Evolutionary conservation across 2,329 filamentous ascomycete genomes (phyloP).

Genomic region (Fusarium virguliforme): DNA sequence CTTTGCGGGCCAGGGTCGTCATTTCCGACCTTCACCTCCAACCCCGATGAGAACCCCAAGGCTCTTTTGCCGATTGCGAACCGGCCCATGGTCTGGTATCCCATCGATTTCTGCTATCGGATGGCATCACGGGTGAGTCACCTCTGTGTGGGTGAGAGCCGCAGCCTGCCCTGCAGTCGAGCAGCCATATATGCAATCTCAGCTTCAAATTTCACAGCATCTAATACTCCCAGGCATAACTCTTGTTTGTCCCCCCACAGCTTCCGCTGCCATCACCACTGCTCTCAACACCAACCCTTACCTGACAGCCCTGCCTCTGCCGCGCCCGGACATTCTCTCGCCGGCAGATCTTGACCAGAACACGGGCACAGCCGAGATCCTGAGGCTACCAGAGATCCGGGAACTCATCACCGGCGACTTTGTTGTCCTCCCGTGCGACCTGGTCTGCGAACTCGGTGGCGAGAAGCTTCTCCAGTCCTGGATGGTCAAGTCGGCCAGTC

Average conservation of each 20-base stretch:
- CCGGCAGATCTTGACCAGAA: slow-evolving; percentile 84
- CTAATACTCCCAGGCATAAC: slow-evolving; percentile 70
- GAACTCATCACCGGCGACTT: slow-evolving; percentile 88
- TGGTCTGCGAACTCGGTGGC: slow-evolving; percentile 91
- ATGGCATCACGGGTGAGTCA: slow-evolving; percentile 81
- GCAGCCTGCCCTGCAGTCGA: not conserved
- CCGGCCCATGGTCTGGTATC: slow-evolving; percentile 91
- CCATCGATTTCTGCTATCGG: slow-evolving; percentile 87
- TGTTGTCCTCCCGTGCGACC: slow-evolving; percentile 90
- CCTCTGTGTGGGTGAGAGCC: not conserved
- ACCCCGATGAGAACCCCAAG: slow-evolving; percentile 85
- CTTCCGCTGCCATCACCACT: slow-evolving; percentile 76
- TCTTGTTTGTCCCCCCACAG: slow-evolving; percentile 75
- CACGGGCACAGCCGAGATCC: slow-evolving; percentile 89
- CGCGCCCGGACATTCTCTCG: slow-evolving; percentile 82
- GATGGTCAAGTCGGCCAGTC: slow-evolving; percentile 86
- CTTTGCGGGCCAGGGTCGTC: slow-evolving; percentile 87
- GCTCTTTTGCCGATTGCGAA: slow-evolving; percentile 88
- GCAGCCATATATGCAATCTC: not conserved
- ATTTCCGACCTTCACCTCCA: slow-evolving; percentile 86
- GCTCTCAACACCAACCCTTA: slow-evolving; percentile 85
- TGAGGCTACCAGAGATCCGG: slow-evolving; percentile 87
- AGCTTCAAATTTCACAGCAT: not conserved
- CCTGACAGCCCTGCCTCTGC: slow-evolving; percentile 80
- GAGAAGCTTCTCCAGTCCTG: slow-evolving; percentile 89